Conservation (phyloP, 176 grass and related monocot genomes). For the Poa annua region DNA sequence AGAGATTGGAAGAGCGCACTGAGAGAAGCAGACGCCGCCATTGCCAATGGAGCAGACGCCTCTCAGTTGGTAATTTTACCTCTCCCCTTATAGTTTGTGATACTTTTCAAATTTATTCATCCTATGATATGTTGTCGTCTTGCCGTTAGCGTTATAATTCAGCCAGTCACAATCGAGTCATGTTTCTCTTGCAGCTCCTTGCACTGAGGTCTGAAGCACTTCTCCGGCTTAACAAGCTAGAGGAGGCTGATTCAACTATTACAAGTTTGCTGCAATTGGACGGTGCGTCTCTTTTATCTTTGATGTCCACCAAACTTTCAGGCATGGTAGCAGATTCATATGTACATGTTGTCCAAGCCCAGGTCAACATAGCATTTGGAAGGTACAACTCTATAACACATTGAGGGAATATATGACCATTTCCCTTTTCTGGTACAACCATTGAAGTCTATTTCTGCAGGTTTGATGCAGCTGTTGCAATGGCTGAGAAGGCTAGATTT, state of each 20-base stretch:
- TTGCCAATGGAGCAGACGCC: slow-evolving; percentile 60
- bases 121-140: neutral
- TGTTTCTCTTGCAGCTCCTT: slow-evolving; percentile 56
- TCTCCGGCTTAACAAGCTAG: slow-evolving; percentile 63
- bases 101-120: neutral
- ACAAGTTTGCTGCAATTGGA: slow-evolving; percentile 42
- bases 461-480: slow-evolving; percentile 62
- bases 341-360: slow-evolving; percentile 62
- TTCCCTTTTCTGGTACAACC: neutral
- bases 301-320: slow-evolving; percentile 44
- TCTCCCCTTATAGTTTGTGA: neutral
- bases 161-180: neutral
- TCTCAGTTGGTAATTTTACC: slow-evolving; percentile 55
- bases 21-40: slow-evolving; percentile 61
- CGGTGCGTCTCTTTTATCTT: slow-evolving; percentile 34
- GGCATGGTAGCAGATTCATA: slow-evolving; percentile 71
- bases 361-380: slow-evolving; percentile 81
- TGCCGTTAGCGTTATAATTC: neutral
- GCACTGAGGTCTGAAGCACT: slow-evolving; percentile 76
- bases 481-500: slow-evolving; percentile 61
- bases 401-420: neutral
- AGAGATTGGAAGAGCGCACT: slow-evolving; percentile 55
- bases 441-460: slow-evolving; percentile 45
- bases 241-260: slow-evolving; percentile 66
- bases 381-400: slow-evolving; percentile 46